phyloP scores from a whole-genome alignment of 805 yeast species.

The Monosporozyma yasuniensis region DNA sequence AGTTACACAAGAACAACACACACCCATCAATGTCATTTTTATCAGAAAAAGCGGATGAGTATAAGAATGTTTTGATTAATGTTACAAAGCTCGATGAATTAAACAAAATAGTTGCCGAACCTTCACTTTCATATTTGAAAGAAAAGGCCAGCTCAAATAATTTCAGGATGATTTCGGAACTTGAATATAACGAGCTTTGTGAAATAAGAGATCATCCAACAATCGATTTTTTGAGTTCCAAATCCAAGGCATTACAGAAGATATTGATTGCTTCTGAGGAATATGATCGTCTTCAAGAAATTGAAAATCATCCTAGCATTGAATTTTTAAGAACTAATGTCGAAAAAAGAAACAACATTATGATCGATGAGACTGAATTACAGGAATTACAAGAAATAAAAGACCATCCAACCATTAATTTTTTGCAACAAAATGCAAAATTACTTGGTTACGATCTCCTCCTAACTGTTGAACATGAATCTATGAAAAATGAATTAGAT shows the following conservation, averaged over 20 bases:
- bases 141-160: neutral
- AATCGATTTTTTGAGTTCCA: neutral
- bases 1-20: neutral
- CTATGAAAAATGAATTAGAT: constrained; percentile 6
- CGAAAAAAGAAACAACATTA: neutral
- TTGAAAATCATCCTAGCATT: neutral
- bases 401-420: constrained; percentile 1
- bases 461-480: neutral
- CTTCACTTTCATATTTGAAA: constrained; percentile 14
- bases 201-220: constrained; percentile 9
- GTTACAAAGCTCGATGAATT: constrained; percentile 7
- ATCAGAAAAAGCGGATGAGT: neutral
- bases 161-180: neutral
- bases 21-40: neutral
- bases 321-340: neutral
- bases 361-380: neutral
- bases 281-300: neutral
- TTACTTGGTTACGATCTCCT: neutral
- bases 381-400: neutral
- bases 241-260: neutral
- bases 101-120: constrained; percentile 15
- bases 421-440: neutral
- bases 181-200: neutral
- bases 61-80: neutral
- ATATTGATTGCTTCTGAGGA: neutral